Conservation (phyloP, 495 filamentous ascomycete genomes). For the Chaetomidium leptoderma region DNA sequence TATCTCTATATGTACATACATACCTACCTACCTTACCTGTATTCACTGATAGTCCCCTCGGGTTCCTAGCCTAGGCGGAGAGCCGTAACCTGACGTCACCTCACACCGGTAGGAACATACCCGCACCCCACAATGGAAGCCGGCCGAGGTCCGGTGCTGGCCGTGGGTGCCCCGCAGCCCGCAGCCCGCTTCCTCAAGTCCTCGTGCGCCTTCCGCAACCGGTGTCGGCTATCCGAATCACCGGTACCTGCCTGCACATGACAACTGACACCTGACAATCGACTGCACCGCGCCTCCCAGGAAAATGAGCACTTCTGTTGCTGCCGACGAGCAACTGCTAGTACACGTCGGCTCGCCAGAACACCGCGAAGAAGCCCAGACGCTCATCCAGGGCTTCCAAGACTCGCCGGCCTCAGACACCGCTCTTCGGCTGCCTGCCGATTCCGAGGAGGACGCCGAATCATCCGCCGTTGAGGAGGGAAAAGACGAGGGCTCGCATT, state of each 20-base stretch:
- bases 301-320: not conserved
- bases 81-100: too few relatives aligned
- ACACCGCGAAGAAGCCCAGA: conserved; percentile 4
- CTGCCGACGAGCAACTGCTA: not conserved
- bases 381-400: not conserved
- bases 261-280: not conserved
- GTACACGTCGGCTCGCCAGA: not conserved
- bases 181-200: not conserved
- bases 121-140: too few relatives aligned
- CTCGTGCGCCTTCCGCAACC: not conserved
- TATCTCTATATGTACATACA: too few relatives aligned
- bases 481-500: conserved; percentile 34
- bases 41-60: too few relatives aligned
- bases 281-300: not conserved
- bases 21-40: too few relatives aligned
- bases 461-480: conserved; percentile 8
- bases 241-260: not conserved
- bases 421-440: not conserved
- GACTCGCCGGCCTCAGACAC: not conserved
- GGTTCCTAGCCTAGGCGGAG: too few relatives aligned
- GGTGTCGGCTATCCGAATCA: not conserved
- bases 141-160: too few relatives aligned
- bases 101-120: too few relatives aligned
- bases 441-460: conserved; percentile 7
- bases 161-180: conserved; percentile 2